Evolutionary conservation across 345 rosid genomes (phyloP), one percentile per base, ranked within the genome.

Genomic region (Eucalyptus virginea): DNA sequence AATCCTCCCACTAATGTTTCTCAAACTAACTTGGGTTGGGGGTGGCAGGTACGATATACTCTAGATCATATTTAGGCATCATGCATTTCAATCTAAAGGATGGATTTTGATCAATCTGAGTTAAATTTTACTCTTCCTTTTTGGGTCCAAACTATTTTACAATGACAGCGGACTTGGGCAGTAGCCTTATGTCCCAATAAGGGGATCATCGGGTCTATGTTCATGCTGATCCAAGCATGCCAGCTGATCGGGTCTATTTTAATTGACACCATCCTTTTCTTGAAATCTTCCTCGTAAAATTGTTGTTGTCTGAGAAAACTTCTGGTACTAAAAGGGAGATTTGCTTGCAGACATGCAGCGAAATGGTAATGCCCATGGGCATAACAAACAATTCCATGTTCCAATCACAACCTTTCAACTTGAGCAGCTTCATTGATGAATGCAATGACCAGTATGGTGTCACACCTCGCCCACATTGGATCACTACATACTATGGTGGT

Each of bases 401-500:
- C 67, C 92, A 86, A 60, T 28, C 90, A 0, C 1, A 10, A 0
- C 93, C 94, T 7, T 94, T 92, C 80, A 17, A 89, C n/a, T 85
- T 91, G 48, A 69, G 34, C n/a, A 8, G 6, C 9, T 93, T 56
- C 89, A 8, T 42, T 6, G 10, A 88, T 2, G 0, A 49, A 0
- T 95, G 96, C 94, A 86, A 8, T 3, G 2, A 4, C 16, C 0
- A 0, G 3, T 95, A 88, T 9, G 94, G 93, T 0, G 95, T 95
- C 52, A 47, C 89, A n/a, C 94, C 97, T 89, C 91, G 95, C 11
- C 95, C 95, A 28, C 94, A 94, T 42, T 94, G 97, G 95, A 87
- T 93, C 87, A 92, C 97, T 17, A 85, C 95, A 1, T 77, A 77
- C 30, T 77, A 77, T 11, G 83, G 83, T 77, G 83, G 83, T 40